Conservation (phyloP, 495 filamentous ascomycete genomes). For the Trichoderma asperelloides region DNA sequence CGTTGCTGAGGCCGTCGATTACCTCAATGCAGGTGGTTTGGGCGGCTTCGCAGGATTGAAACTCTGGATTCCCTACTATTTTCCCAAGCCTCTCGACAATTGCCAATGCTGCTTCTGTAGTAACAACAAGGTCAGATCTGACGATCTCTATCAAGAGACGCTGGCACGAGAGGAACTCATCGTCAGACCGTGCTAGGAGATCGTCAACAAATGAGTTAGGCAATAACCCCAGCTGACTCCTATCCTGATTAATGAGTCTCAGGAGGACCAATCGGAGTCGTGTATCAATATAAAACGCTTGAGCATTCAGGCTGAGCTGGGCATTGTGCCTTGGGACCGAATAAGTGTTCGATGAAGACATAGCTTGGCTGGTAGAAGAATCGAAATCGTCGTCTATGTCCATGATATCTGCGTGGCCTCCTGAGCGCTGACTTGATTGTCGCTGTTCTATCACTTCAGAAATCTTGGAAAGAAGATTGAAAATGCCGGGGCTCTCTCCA, state of each 20-base stretch:
- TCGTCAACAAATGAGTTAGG: constrained; percentile 45
- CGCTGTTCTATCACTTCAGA: constrained; percentile 39
- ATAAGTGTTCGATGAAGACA: constrained; percentile 20
- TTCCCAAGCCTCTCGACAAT: constrained; percentile 42
- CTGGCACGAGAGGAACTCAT: constrained; percentile 51
- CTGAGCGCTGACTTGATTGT: constrained; percentile 17
- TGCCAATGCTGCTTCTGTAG: constrained; percentile 28
- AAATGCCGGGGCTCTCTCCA: constrained; percentile 23
- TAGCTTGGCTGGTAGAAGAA: constrained; percentile 41
- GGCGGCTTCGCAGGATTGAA: constrained; percentile 70
- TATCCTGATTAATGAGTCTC: constrained; percentile 26
- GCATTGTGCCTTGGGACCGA: constrained; percentile 40
- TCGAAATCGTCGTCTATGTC: constrained; percentile 70
- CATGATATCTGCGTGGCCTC: constrained; percentile 50
- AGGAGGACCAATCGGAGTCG: constrained; percentile 31
- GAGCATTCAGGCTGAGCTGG: constrained; percentile 33
- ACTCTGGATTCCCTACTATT: constrained; percentile 53
- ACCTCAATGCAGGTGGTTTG: constrained; percentile 60
- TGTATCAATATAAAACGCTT: constrained; percentile 40
- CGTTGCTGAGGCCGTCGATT: constrained; percentile 52
- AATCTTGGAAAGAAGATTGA: constrained; percentile 31
- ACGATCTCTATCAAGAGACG: constrained; percentile 43
- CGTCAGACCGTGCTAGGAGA: constrained; percentile 45
- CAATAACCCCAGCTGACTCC: constrained; percentile 26
- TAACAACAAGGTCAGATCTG: constrained; percentile 31